Percentiles rank a stretch among this genome's conserved stretches.
Conservation (phyloP, 169 alveolate species). For the Cryptosporidium xiaoi region DNA sequence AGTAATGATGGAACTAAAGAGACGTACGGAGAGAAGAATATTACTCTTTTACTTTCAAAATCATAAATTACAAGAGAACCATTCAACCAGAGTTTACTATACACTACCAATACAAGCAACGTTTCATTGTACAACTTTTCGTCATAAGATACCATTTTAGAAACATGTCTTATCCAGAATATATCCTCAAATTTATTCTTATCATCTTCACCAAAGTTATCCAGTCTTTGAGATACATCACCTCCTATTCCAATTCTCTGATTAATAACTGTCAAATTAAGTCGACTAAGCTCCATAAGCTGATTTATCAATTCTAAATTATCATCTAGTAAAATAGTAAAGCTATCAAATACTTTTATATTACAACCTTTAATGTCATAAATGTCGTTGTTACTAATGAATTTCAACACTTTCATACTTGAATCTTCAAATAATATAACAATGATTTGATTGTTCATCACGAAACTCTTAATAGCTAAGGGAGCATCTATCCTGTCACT, state of each 20-base stretch:
- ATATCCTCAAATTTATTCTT: neutral
- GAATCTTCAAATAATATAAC: conserved; percentile 53
- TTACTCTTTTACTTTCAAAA: conserved; percentile 15
- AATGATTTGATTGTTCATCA: conserved; percentile 8
- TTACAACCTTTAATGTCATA: neutral
- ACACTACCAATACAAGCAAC: conserved; percentile 26
- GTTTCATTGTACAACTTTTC: neutral
- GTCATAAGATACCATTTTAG: conserved; percentile 9
- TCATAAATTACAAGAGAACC: conserved; percentile 47
- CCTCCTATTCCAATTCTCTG: conserved; percentile 49
- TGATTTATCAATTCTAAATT: conserved; percentile 5
- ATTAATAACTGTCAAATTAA: conserved; percentile 1
- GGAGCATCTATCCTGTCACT: conserved; percentile 52
- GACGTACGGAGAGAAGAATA: conserved; percentile 58
- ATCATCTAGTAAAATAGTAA: neutral
- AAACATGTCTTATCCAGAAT: conserved; percentile 63
- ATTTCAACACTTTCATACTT: conserved; percentile 13
- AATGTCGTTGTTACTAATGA: neutral
- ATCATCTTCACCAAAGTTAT: neutral
- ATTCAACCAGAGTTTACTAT: conserved; percentile 48
- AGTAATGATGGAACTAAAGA: conserved; percentile 53
- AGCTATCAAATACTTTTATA: neutral
- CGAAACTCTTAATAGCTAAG: conserved; percentile 37
- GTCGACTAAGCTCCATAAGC: neutral
- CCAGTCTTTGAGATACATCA: neutral